phyloP scores from a whole-genome alignment of 257 asterid genomes.

The Vinca minor region DNA sequence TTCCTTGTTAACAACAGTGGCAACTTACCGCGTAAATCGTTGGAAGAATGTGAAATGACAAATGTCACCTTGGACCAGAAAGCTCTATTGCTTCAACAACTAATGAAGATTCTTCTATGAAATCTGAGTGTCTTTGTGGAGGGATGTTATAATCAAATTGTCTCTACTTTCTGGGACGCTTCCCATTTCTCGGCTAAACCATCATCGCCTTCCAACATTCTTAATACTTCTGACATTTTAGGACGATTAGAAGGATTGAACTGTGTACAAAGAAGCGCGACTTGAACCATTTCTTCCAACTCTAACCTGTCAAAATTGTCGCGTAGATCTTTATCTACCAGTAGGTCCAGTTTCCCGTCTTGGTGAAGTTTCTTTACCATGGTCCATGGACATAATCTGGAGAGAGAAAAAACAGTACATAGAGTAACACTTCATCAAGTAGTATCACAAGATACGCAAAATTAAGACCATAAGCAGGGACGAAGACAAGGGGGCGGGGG shows the following conservation, averaged over 20 bases:
- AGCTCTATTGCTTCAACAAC: slow-evolving; percentile 88
- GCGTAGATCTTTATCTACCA: slow-evolving; percentile 69
- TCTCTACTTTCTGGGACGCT: slow-evolving; percentile 50
- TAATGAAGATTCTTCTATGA: slow-evolving; percentile 67
- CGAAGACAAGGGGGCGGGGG: too few species aligned
- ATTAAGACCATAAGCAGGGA: too few species aligned
- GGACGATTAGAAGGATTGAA: slow-evolving; percentile 78
- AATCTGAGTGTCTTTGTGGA: slow-evolving; percentile 74
- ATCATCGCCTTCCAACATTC: slow-evolving; percentile 94
- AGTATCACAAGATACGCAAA: too few species aligned
- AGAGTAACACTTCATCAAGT: too few species aligned
- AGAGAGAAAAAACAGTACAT: too few species aligned
- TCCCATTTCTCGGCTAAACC: slow-evolving; percentile 91
- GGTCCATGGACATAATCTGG: too few species aligned
- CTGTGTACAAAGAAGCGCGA: slow-evolving; percentile 75
- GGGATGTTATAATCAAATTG: slow-evolving; percentile 39
- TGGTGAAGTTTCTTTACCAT: slow-evolving; percentile 81
- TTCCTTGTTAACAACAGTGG: not conserved
- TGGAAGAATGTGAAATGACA: not conserved
- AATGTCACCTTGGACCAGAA: slow-evolving; percentile 83
- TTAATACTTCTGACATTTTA: slow-evolving; percentile 83
- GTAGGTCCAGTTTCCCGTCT: slow-evolving; percentile 56
- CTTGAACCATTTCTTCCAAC: slow-evolving; percentile 76
- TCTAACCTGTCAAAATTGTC: slow-evolving; percentile 52
- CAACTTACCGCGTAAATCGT: slow-evolving; percentile 2